These are phyloP conservation scores for Incumbomyces delicatus DNA, from an alignment of 2,329 filamentous ascomycete species.

Conservation along the genomic window DNA sequence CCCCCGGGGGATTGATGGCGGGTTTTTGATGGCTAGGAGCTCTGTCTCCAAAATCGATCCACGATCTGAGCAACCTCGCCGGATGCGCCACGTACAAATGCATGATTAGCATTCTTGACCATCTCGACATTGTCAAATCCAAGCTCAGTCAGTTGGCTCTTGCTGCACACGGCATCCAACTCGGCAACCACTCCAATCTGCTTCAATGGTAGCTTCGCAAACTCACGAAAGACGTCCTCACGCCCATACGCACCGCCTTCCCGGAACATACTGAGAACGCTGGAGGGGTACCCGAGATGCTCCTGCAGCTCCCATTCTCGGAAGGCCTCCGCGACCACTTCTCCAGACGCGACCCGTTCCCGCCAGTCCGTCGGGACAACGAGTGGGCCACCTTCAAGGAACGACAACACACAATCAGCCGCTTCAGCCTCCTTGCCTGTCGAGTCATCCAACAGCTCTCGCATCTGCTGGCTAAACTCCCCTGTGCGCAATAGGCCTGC, in stretches of 20 bases:
- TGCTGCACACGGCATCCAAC: conserved; percentile 3
- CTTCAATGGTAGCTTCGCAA: not conserved
- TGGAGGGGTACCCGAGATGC: conserved; percentile 38
- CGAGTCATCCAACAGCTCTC: conserved; percentile 18
- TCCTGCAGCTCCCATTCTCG: conserved; percentile 39
- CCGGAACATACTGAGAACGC: conserved; percentile 38
- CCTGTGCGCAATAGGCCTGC: conserved; percentile 32
- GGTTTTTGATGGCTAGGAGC: not conserved
- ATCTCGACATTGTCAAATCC: conserved; percentile 1
- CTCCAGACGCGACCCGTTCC: conserved; percentile 30
- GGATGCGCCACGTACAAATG: not conserved
- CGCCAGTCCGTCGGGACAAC: conserved; percentile 37
- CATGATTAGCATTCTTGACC: conserved; percentile 2
- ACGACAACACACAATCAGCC: conserved; percentile 28
- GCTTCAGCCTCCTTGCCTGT: conserved; percentile 25
- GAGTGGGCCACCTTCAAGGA: conserved; percentile 36
- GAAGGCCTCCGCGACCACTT: conserved; percentile 40
- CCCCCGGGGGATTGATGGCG: too few species aligned
- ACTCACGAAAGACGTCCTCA: not conserved
- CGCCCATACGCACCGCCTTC: conserved; percentile 31
- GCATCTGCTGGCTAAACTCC: conserved; percentile 19
- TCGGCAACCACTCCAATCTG: conserved; percentile 3
- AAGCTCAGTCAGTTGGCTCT: not conserved
- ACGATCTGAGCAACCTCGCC: not conserved
- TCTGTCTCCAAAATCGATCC: not conserved